Base-by-base conservation (phyloP, 2,329 filamentous ascomycete species). In the Colletotrichum sp. region DNA sequence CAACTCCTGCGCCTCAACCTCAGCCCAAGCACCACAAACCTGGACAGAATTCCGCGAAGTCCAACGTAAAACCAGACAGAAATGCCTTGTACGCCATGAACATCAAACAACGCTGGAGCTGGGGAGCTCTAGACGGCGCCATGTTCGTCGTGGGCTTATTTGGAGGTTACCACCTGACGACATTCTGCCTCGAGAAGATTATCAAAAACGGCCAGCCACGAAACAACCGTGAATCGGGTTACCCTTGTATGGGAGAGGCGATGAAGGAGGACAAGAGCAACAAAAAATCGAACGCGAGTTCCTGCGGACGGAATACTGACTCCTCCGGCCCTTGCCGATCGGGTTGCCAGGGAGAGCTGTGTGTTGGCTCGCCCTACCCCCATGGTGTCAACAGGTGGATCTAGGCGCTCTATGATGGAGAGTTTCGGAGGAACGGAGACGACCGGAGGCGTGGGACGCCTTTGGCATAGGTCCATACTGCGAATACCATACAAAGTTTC, bases 271-370 rank as follows among this genome's bases (percentile, higher is more conserved):
- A 49, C 0, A 49, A 21, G 44, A 5, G 4, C 39, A 44, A 0
- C 6, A 12, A 4, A 0, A 13, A 1, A 21, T 1, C n/a, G 0
- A 1, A 49, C 18, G n/a, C 44, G 44, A 1, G n/a, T 0, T 13
- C 44, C 3, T 49, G 44, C n/a, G 10, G 44, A 49, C 44, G 1
- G 44, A 13, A 3, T 1, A 4, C 6, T 13, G 44, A 49, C 5
- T 49, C 18, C 18, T 21, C n/a, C 16, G 18, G 39, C 3, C 39
- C 18, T 21, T 49, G 44, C n/a, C 10, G 1, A 49, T 21, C 44
- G 2, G 44, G 4, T 0, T 49, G 44, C 6, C 44, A 21, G 44
- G 44, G 44, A 13, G 44, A 49, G 1, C n/a, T 5, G 39, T 49
- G n/a, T 21, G 0, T 49, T 49, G 44, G 44, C n/a, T 49, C n/a